These are phyloP conservation scores for Verticillium dahliae DNA, from an alignment of 2,329 filamentous ascomycete genomes.

Conservation along the genomic window DNA sequence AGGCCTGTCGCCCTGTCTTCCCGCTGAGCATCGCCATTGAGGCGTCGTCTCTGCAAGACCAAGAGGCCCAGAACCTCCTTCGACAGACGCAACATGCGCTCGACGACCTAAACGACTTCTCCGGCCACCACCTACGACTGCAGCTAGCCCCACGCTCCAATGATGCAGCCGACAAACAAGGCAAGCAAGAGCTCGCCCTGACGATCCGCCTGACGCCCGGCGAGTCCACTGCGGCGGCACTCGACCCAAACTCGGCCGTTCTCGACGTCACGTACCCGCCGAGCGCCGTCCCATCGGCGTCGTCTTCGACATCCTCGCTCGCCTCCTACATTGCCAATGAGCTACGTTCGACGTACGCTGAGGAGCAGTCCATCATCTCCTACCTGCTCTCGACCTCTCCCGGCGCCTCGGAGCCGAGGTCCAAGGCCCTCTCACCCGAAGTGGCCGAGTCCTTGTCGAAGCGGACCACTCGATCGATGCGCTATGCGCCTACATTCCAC, in stretches of 20 bases:
- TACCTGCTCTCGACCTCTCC: slow-evolving; percentile 60
- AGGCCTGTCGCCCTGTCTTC: slow-evolving; percentile 86
- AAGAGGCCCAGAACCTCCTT: slow-evolving; percentile 67
- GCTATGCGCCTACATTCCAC: slow-evolving; percentile 91
- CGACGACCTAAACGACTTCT: slow-evolving; percentile 81
- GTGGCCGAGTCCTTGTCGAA: slow-evolving; percentile 51
- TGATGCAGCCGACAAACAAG: slow-evolving; percentile 17
- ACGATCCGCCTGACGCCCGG: slow-evolving; percentile 65
- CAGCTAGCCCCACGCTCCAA: slow-evolving; percentile 44
- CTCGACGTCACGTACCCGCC: slow-evolving; percentile 74
- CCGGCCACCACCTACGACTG: slow-evolving; percentile 73
- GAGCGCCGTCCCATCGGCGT: slow-evolving; percentile 59
- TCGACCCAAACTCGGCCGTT: slow-evolving; percentile 63
- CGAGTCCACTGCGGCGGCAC: slow-evolving; percentile 50
- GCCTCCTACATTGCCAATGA: slow-evolving; percentile 74
- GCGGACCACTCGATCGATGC: slow-evolving; percentile 78
- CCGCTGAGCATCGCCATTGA: slow-evolving; percentile 77
- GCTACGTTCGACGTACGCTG: slow-evolving; percentile 70
- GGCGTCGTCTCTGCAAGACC: slow-evolving; percentile 55
- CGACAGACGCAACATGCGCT: slow-evolving; percentile 79
- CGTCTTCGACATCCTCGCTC: slow-evolving; percentile 64
- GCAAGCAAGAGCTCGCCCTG: slow-evolving; percentile 45
- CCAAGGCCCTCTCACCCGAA: slow-evolving; percentile 41
- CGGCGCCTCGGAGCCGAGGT: slow-evolving; percentile 38
- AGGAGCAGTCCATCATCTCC: slow-evolving; percentile 83